Base-by-base conservation (phyloP, 148 eudicot species). In the Rhododendron griersonianum region DNA sequence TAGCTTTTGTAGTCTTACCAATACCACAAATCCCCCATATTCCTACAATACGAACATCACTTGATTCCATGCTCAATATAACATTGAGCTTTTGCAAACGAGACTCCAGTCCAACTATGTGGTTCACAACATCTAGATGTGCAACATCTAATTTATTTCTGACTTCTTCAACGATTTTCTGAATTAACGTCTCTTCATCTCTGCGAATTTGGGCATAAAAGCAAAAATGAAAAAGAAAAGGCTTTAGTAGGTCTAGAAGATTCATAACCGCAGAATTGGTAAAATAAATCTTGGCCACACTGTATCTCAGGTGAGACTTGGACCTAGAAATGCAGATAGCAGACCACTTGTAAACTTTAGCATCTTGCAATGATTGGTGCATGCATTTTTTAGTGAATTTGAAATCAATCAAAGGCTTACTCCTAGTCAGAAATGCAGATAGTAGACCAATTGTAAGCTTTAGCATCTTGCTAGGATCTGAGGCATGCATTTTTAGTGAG, bases 1-100 rank as follows among this genome's bases (percentile, higher is more conserved):
- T 84, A 33, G 61, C 80, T 57, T 47, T 69, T 45, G 79, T 30
- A 3, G 85, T 84, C 61, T 84, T 84, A 47, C 85, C 85, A 37
- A 83, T 23, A 7, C 85, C 76, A 25, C 85, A 21, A 14, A 83
- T 41, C 33, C 85, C 85, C 39, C 77, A 84, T 67, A 84, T 51
- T 69, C 45, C 85, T 47, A 84, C 28, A 84, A 84, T 53, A 3
- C 55, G 25, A 73, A 73, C 45, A 73, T 50, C 28, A 63, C 23
- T 21, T 4, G 59, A 71, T 19, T 71, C 63, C 74, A 84, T 23
- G 25, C 25, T 14, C n/a, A 84, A 16, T 23, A 45, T 4, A 14
- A 3, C 0, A 2, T 9, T 48, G 30, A 84, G 80, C 18, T 71
- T 19, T 71, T 84, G 78, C 21, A 74, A 11, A 8, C 85, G 85